phyloP scores from a whole-genome alignment of 148 eudicot species.

The Camellia granthamiana region DNA sequence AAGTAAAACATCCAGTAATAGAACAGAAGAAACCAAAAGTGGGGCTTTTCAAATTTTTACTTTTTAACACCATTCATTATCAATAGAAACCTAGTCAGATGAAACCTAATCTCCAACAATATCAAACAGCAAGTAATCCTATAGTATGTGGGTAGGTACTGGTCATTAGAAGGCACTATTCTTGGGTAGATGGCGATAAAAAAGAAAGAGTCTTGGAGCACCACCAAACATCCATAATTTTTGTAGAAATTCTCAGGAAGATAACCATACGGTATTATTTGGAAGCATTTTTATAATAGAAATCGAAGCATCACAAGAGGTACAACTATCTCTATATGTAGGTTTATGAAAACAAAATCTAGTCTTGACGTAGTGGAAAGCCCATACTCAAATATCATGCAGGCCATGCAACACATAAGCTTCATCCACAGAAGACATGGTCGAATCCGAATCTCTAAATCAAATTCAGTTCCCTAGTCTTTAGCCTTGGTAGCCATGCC shows the following conservation, averaged over 20 bases:
- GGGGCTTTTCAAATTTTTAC: not conserved
- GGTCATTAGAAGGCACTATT: not conserved
- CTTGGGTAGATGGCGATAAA: not conserved
- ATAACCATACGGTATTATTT: not conserved
- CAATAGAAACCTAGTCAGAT: not conserved
- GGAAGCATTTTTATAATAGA: not conserved
- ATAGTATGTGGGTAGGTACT: not conserved
- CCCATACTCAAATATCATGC: not conserved
- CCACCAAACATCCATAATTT: not conserved
- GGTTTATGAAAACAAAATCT: not conserved
- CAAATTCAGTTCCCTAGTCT: not conserved
- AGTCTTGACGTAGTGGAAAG: not conserved
- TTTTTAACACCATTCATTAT: not conserved
- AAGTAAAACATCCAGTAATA: not conserved
- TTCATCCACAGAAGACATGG: not conserved
- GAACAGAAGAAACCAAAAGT: not conserved
- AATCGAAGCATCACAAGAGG: conserved; percentile 1
- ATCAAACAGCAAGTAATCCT: not conserved
- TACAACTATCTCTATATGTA: not conserved
- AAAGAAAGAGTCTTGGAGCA: not conserved
- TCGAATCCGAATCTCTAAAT: not conserved
- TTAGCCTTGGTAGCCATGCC: not conserved
- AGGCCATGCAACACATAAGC: not conserved
- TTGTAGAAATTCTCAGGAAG: not conserved
- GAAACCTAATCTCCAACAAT: not conserved